A percentile compares a stretch with the other conserved stretches of the same genome.
Conservation (phyloP, 306 rosid species). For the Adenanthera pavonina region DNA sequence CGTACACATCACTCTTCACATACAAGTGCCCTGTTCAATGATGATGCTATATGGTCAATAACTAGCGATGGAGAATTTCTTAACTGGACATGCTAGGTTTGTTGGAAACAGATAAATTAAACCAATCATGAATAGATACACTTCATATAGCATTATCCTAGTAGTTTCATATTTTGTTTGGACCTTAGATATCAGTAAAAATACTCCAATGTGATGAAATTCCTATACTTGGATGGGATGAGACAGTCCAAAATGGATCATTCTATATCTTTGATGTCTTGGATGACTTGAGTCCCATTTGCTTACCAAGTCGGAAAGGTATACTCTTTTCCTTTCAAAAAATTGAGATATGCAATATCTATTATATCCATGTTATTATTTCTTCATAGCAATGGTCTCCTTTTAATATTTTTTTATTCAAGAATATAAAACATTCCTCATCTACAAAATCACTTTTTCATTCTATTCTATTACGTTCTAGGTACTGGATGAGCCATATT, state of each 20-base stretch:
- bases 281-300: neutral
- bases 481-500: no score
- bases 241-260: neutral
- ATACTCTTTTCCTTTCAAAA: neutral
- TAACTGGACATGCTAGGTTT: neutral
- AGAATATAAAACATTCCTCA: neutral
- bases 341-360: neutral
- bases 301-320: neutral
- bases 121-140: neutral
- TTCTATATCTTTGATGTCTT: neutral
- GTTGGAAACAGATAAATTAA: neutral
- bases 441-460: neutral
- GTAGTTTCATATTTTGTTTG: neutral
- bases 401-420: neutral
- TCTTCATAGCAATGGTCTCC: neutral
- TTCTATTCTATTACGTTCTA: neutral
- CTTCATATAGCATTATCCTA: neutral
- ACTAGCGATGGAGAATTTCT: neutral
- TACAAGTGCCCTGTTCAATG: conserved; percentile 81
- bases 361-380: neutral
- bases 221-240: neutral
- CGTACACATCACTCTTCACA: conserved; percentile 90
- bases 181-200: neutral
- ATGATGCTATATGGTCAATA: neutral
- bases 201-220: neutral